phyloP scores from a whole-genome alignment of 106 monocot genomes.

The Dioscorea alata region DNA sequence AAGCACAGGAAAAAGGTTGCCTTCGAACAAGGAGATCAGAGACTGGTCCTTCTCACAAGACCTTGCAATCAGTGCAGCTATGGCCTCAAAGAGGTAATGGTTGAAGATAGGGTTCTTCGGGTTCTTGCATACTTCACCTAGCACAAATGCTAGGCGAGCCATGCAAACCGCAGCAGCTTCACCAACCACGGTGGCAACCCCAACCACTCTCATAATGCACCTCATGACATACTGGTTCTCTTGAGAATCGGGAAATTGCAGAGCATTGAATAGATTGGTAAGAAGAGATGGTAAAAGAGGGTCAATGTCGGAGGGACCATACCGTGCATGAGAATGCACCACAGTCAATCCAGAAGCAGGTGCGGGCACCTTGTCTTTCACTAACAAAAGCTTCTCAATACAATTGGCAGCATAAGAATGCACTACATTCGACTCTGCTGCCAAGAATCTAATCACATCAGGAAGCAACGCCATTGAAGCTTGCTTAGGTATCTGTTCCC shows the following conservation, averaged over 20 bases:
- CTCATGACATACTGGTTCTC: conserved; percentile 98
- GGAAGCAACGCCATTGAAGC: conserved; percentile 50
- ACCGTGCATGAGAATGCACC: conserved; percentile 22
- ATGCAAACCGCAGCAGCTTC: conserved; percentile 57
- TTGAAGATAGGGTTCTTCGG: conserved; percentile 88
- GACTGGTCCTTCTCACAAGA: conserved; percentile 69
- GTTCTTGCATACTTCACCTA: conserved; percentile 85
- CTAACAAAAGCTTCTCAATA: conserved; percentile 80
- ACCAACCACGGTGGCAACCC: conserved; percentile 37
- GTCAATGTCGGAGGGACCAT: conserved; percentile 48
- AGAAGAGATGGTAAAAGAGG: conserved; percentile 53
- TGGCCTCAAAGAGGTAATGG: conserved; percentile 88
- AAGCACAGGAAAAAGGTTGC: conserved; percentile 78
- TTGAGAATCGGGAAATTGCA: conserved; percentile 80
- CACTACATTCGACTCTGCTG: conserved; percentile 81
- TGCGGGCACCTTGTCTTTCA: conserved; percentile 50
- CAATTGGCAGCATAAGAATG: conserved; percentile 98
- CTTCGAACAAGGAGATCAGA: conserved; percentile 55
- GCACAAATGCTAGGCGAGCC: conserved; percentile 41
- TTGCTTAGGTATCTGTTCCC: conserved; percentile 72
- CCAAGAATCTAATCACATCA: conserved; percentile 54
- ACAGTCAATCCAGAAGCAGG: conserved; percentile 16
- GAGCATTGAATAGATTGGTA: conserved; percentile 58
- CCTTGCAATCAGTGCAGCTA: conserved; percentile 69
- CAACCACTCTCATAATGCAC: conserved; percentile 87